Evolutionary conservation across 2,329 filamentous ascomycete species (phyloP).

Genomic region (Zymoseptoria pseudotritici): DNA sequence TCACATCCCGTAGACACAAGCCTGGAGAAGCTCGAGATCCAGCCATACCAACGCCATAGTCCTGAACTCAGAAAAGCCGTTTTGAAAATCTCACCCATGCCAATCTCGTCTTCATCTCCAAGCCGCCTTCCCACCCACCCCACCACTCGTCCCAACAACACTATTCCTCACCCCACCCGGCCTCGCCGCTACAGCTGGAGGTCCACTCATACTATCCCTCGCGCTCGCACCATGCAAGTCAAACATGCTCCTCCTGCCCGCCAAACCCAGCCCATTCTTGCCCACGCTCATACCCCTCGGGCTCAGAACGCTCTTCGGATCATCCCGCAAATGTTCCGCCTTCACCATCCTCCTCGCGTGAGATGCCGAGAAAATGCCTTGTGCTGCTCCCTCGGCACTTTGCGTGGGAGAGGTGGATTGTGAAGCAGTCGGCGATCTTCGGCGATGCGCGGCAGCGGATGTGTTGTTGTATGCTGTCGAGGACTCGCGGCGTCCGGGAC

Average conservation of each 20-base stretch:
- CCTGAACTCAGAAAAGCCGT: not conserved
- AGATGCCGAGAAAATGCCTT: constrained; percentile 54
- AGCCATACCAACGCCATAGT: not conserved
- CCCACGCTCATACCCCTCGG: constrained; percentile 52
- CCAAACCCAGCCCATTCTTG: constrained; percentile 41
- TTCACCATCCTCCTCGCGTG: constrained; percentile 62
- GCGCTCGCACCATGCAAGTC: not conserved
- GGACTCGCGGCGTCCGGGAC: constrained; percentile 31
- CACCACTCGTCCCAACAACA: not conserved
- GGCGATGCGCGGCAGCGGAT: constrained; percentile 34
- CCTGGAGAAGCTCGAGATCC: not conserved
- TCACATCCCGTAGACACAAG: too few relatives aligned
- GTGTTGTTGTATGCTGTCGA: constrained; percentile 15
- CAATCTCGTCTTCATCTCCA: not conserved
- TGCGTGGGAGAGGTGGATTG: constrained; percentile 31
- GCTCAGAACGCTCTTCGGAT: constrained; percentile 49
- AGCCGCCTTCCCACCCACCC: not conserved
- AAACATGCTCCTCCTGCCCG: constrained; percentile 30
- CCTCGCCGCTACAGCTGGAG: not conserved
- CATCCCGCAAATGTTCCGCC: constrained; percentile 44
- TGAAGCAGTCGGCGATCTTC: constrained; percentile 48
- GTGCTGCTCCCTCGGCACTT: constrained; percentile 42
- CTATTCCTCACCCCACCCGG: not conserved
- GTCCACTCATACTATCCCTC: not conserved
- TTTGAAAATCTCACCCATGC: not conserved